Evolutionary conservation across 768 basidiomycete species (phyloP).

Genomic region (Trichaptum fuscoviolaceum): DNA sequence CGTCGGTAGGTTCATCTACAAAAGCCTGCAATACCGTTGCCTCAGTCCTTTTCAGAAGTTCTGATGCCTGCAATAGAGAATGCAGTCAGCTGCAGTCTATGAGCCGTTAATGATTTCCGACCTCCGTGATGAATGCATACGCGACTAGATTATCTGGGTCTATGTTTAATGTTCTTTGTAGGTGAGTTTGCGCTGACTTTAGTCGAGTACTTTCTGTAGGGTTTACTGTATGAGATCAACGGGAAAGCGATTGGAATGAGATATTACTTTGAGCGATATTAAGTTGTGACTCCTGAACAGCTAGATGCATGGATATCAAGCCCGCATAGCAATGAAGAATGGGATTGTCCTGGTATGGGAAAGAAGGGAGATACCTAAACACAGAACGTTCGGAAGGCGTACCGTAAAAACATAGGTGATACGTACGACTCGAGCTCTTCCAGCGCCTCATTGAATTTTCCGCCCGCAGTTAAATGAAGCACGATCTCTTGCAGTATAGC

Average conservation of each 20-base stretch:
- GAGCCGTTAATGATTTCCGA: slow-evolving; percentile 15
- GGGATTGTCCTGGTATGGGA: slow-evolving; percentile 81
- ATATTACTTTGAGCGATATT: background rate
- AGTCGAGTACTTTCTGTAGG: slow-evolving; percentile 36
- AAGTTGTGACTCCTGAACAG: slow-evolving; percentile 13
- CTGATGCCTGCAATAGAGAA: background rate
- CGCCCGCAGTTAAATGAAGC: slow-evolving; percentile 55
- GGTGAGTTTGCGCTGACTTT: slow-evolving; percentile 51
- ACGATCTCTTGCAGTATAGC: slow-evolving; percentile 70
- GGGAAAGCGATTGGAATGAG: background rate
- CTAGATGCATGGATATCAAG: slow-evolving; percentile 60
- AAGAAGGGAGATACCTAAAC: slow-evolving; percentile 77
- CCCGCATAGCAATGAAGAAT: slow-evolving; percentile 82
- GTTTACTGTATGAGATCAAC: background rate
- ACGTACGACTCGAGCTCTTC: slow-evolving; percentile 83
- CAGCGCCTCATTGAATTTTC: slow-evolving; percentile 61
- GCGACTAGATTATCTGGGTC: slow-evolving; percentile 55
- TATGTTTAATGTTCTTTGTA: slow-evolving; percentile 56
- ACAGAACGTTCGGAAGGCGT: slow-evolving; percentile 6
- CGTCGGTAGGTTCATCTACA: slow-evolving; percentile 31
- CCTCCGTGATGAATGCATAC: slow-evolving; percentile 50
- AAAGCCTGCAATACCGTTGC: background rate
- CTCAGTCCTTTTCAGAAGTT: background rate
- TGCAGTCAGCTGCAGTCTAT: background rate
- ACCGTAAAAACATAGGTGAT: slow-evolving; percentile 5